These are phyloP conservation scores for Thamnidium elegans DNA, from an alignment of 192 early-diverging fungal species.

Conservation along the genomic window DNA sequence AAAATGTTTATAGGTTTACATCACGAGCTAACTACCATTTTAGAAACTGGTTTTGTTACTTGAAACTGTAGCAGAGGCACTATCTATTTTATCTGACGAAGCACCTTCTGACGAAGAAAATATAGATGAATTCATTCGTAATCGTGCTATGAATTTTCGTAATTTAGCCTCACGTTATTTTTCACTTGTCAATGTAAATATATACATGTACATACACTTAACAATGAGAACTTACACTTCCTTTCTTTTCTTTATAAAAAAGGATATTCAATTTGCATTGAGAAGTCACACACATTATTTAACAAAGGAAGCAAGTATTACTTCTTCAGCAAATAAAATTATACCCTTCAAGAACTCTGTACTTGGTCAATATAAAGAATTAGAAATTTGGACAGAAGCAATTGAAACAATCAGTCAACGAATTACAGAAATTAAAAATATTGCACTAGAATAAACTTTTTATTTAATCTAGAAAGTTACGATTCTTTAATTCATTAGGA, in stretches of 20 bases:
- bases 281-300: constrained; percentile 26
- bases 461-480: constrained; percentile 53
- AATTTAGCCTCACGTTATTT: constrained; percentile 21
- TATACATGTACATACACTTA: not conserved
- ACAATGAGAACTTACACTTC: too few species aligned
- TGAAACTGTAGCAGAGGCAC: constrained; percentile 27
- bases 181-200: constrained; percentile 25
- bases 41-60: constrained; percentile 29
- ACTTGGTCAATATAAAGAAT: constrained; percentile 19
- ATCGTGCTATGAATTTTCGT: constrained; percentile 3
- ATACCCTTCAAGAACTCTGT: constrained; percentile 26
- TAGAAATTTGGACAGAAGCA: constrained; percentile 26
- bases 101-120: constrained; percentile 1
- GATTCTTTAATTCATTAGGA: constrained; percentile 58
- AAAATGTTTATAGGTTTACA: not conserved
- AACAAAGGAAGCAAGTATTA: constrained; percentile 18
- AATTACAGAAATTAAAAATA: constrained; percentile 11
- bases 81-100: constrained; percentile 20
- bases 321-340: constrained; percentile 21
- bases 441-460: not conserved
- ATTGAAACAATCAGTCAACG: constrained; percentile 13
- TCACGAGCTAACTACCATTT: not conserved
- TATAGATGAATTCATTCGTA: not conserved
- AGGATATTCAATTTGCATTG: constrained; percentile 31
- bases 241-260: not conserved